phyloP scores from a whole-genome alignment of 2,329 filamentous ascomycete genomes.

The Diaporthe helianthi region DNA sequence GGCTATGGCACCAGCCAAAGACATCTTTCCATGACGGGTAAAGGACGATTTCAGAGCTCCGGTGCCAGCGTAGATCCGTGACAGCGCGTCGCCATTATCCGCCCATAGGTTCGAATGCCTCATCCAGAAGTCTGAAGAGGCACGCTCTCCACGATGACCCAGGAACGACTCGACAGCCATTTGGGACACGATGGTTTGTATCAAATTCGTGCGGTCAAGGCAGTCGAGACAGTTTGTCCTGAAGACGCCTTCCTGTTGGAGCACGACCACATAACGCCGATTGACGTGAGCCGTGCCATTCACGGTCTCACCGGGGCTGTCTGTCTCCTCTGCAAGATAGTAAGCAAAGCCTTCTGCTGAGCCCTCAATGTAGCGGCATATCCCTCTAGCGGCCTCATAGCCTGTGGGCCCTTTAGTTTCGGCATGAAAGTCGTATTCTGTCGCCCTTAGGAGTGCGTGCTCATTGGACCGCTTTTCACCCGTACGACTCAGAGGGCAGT shows the following conservation, averaged over 20 bases:
- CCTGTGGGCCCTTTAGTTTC: constrained; percentile 86
- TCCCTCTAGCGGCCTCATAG: constrained; percentile 89
- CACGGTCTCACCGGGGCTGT: constrained; percentile 52
- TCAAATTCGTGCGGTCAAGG: constrained; percentile 91
- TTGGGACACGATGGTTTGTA: constrained; percentile 94
- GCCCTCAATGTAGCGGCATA: constrained; percentile 77
- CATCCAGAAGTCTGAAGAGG: constrained; percentile 85
- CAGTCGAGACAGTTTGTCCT: constrained; percentile 97
- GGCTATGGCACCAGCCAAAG: constrained; percentile 88
- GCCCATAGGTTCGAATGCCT: constrained; percentile 94
- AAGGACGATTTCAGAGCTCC: constrained; percentile 96
- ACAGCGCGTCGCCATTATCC: constrained; percentile 93
- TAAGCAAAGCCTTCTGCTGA: constrained; percentile 93
- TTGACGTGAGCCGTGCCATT: constrained; percentile 48
- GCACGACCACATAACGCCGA: constrained; percentile 67
- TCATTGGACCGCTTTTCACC: constrained; percentile 65
- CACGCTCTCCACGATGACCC: constrained; percentile 71
- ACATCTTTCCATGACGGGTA: constrained; percentile 95
- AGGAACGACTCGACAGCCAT: constrained; percentile 91
- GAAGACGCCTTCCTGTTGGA: constrained; percentile 96
- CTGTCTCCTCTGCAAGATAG: constrained; percentile 78
- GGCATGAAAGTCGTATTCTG: constrained; percentile 96
- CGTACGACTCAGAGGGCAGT: constrained; percentile 73
- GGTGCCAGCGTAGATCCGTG: constrained; percentile 95
- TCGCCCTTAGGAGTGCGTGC: constrained; percentile 78